These are phyloP conservation scores for Eustoma russellianum DNA, from an alignment of 257 asterid species.

Conservation along the genomic window DNA sequence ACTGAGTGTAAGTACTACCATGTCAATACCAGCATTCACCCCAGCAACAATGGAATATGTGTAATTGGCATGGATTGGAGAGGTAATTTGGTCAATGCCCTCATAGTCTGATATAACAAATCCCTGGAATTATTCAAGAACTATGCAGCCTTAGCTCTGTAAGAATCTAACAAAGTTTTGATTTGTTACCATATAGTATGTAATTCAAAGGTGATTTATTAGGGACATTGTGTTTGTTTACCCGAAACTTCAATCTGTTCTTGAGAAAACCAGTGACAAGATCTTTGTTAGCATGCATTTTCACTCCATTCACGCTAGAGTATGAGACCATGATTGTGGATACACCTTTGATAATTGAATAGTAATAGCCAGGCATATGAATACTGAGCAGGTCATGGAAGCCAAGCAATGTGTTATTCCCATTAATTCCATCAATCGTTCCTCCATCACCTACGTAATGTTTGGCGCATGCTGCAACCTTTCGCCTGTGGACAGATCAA, in stretches of 20 bases:
- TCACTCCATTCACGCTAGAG: slow-evolving; percentile 64
- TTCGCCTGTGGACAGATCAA: slow-evolving; percentile 17
- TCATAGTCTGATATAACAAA: slow-evolving; percentile 39
- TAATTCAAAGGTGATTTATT: background rate
- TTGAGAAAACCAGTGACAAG: slow-evolving; percentile 62
- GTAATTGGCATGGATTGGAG: slow-evolving; percentile 30
- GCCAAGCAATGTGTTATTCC: slow-evolving; percentile 42
- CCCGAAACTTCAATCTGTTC: slow-evolving; percentile 41
- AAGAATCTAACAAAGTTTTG: too few species aligned
- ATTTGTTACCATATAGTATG: background rate
- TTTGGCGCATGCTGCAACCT: slow-evolving; percentile 51
- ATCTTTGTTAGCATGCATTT: slow-evolving; percentile 61
- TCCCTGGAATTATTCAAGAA: slow-evolving; percentile 19
- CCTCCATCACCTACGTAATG: slow-evolving; percentile 81
- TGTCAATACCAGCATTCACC: slow-evolving; percentile 38
- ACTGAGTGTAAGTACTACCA: slow-evolving; percentile 13
- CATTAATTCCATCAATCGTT: slow-evolving; percentile 55
- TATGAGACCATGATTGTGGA: slow-evolving; percentile 62
- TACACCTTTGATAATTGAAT: slow-evolving; percentile 53
- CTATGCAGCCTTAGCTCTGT: too few species aligned
- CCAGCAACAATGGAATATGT: slow-evolving; percentile 31
- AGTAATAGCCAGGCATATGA: slow-evolving; percentile 55
- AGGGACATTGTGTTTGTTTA: slow-evolving; percentile 9
- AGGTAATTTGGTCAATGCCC: slow-evolving; percentile 31
- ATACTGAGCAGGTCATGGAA: slow-evolving; percentile 36